Conservation (phyloP, 164 flowering plant species). For the Macadamia integrifolia region DNA sequence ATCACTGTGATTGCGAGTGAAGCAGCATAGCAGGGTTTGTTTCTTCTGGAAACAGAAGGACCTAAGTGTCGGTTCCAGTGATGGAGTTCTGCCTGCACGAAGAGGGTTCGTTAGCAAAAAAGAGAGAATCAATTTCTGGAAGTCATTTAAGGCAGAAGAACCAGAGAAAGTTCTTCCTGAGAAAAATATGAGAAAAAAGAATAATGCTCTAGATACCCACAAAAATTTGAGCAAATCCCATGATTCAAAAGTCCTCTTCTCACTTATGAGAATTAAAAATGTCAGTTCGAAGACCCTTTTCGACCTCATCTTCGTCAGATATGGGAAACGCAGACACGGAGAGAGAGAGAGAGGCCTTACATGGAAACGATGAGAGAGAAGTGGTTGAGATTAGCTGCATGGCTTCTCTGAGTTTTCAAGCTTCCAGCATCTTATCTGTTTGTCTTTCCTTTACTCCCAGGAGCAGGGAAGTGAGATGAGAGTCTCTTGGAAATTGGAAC, state of each 20-base stretch:
- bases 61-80: background rate
- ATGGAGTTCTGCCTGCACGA: slow-evolving; percentile 7
- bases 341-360: background rate
- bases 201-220: background rate
- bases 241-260: background rate
- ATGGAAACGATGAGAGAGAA: background rate
- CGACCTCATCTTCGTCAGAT: background rate
- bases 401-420: background rate
- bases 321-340: background rate
- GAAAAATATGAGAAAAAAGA: background rate
- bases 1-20: background rate
- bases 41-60: slow-evolving; percentile 12
- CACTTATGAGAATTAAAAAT: background rate
- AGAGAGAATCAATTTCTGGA: background rate
- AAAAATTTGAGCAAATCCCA: no score
- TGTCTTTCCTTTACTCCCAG: no score
- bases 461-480: no score
- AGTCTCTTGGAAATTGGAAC: no score
- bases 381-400: background rate
- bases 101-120: background rate
- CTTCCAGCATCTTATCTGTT: background rate
- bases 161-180: background rate
- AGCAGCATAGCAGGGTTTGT: slow-evolving; percentile 7
- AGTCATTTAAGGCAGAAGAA: background rate
- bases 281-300: background rate